These are phyloP conservation scores for Closterium sp. DNA, from an alignment of 139 green algal species.

Conservation along the genomic window DNA sequence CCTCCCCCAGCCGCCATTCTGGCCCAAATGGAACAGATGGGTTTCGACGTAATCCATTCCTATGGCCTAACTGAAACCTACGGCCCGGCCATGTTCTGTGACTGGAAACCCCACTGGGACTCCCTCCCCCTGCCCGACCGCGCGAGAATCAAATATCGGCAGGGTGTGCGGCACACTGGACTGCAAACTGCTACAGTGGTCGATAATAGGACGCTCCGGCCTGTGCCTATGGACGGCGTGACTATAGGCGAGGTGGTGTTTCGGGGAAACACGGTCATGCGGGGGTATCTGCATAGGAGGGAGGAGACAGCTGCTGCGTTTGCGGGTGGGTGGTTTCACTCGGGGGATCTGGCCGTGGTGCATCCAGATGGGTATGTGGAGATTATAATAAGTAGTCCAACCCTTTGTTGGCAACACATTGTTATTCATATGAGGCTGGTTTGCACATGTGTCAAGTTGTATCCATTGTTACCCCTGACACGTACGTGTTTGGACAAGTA, in stretches of 20 bases:
- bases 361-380: conserved; percentile 43
- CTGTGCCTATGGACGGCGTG: conserved; percentile 33
- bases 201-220: conserved; percentile 15
- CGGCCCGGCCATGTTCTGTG: conserved; percentile 11
- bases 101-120: conserved; percentile 21
- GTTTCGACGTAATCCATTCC: background rate
- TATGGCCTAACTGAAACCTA: conserved; percentile 28
- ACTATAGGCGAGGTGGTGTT: conserved; percentile 48
- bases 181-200: conserved; percentile 17
- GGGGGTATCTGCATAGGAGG: conserved; percentile 30
- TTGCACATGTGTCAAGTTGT: too few relatives aligned
- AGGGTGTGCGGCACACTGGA: conserved; percentile 14
- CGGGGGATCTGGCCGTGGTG: conserved; percentile 40
- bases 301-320: conserved; percentile 33
- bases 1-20: background rate
- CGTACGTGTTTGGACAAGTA: too few relatives aligned
- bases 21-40: background rate
- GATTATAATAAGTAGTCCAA: conserved; percentile 16
- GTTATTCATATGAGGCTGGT: too few relatives aligned
- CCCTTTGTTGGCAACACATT: background rate
- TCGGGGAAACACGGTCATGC: conserved; percentile 40
- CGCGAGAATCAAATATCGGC: conserved; percentile 11
- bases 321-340: conserved; percentile 45
- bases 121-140: background rate
- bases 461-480: too few relatives aligned